Base-by-base conservation (phyloP, 768 basidiomycete genomes). In the Phaeotremella skinneri region DNA sequence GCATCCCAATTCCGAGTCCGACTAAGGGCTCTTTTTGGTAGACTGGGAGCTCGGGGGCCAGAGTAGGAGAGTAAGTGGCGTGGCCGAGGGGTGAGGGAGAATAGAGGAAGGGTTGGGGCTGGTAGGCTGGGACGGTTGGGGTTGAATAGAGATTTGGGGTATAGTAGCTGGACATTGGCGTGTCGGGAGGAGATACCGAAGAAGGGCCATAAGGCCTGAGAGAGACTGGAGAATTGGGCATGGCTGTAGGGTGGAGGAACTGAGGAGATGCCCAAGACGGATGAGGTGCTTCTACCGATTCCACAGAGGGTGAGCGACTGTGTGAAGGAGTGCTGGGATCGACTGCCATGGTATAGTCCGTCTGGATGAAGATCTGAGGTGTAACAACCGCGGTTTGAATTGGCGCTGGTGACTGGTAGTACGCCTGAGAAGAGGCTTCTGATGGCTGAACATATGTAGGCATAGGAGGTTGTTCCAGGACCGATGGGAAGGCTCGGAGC, bases 1-100 rank as follows among this genome's bases (percentile, higher is more conserved):
- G 55, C 37, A 67, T 55, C 16, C 66, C 64, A 41, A 73, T 59
- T 2, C 71, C 71, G 11, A 73, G 61, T 20, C 71, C 71, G 34
- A 73, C 53, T 6, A 73, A 53, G 13, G 43, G 43, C 3, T 37
- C 29, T 49, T 63, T 60, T 26, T 58, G 52, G 49, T 49, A 30
- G 31, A 37, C 49, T 23, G 34, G 60, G 31, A 61, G 42, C 31
- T 62, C 62, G 13, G 66, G 70, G 7, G 67, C 66, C 16, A 71
- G 52, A 13, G 73, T 70, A 11, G 69, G 70, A 16, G 65, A 67
- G 31, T 59, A 55, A 14, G 59, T 51, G 14, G 25, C 41, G 27
- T 59, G 54, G 26, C 32, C 50, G 6, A 56, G 37, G 9, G 64
- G 58, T 31, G 57, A 58, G 14, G 60, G 57, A 4, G 55, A 66